phyloP scores from a whole-genome alignment of 306 rosid genomes.

The Alnus rubra region DNA sequence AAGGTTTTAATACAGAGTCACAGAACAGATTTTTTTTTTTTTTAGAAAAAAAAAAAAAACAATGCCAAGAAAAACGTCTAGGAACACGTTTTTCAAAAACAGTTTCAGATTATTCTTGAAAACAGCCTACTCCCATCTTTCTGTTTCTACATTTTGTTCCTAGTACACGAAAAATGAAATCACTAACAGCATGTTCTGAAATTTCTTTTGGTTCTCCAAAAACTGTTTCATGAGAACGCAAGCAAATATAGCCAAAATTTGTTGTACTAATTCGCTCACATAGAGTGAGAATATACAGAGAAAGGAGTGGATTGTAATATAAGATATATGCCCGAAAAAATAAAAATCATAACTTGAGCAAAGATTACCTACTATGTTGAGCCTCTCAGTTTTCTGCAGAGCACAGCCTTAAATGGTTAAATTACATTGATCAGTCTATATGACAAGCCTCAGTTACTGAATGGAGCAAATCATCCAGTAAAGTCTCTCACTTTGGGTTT shows the following conservation, averaged over 20 bases:
- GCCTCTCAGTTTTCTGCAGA: not conserved
- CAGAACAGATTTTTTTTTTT: not conserved
- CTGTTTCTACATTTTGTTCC: not conserved
- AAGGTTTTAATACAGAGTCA: not conserved
- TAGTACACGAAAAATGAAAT: not conserved
- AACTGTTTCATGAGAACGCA: not conserved
- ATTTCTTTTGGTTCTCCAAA: not conserved
- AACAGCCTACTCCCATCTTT: not conserved
- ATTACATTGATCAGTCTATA: not conserved
- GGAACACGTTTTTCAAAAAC: not conserved
- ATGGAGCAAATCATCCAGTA: slow-evolving; percentile 1
- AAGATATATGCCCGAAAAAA: not conserved
- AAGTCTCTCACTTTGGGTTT: not conserved
- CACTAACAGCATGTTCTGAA: not conserved
- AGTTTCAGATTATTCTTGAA: not conserved
- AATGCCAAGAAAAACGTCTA: not conserved
- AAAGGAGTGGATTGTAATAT: not conserved
- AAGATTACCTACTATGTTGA: not conserved
- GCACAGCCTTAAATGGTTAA: not conserved
- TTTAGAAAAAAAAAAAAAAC: not conserved
- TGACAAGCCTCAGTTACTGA: not conserved
- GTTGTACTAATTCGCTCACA: not conserved
- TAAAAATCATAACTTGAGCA: not conserved
- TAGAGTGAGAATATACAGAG: not conserved
- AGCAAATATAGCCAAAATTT: not conserved